Evolutionary conservation across 2,329 filamentous ascomycete species (phyloP).

Genomic region (Botryotinia narcissicola): DNA sequence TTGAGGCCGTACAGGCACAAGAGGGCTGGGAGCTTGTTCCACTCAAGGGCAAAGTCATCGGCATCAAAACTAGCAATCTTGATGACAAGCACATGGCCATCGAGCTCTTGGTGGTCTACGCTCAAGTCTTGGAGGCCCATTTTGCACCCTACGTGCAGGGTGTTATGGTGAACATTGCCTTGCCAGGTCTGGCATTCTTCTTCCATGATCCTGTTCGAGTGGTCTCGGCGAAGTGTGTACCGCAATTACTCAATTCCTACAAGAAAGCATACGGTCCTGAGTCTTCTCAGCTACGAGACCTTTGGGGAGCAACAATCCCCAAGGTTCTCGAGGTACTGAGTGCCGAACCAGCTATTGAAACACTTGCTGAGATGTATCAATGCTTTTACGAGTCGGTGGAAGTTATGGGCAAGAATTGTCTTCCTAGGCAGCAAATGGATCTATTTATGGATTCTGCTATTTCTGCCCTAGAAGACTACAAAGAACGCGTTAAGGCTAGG

Average conservation of each 20-base stretch:
- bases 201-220: conserved; percentile 98
- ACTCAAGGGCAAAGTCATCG: conserved; percentile 95
- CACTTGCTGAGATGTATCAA: conserved; percentile 97
- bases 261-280: conserved; percentile 84
- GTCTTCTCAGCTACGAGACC: conserved; percentile 72
- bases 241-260: conserved; percentile 88
- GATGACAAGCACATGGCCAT: conserved; percentile 99
- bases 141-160: conserved; percentile 91
- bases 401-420: conserved; percentile 81
- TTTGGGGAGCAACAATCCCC: conserved; percentile 83
- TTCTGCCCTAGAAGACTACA: conserved; percentile 88
- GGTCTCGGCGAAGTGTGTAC: conserved; percentile 90
- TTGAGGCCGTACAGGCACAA: conserved; percentile 87
- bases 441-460: conserved; percentile 84
- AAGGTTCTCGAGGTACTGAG: conserved; percentile 92
- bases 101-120: conserved; percentile 94
- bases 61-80: conserved; percentile 93
- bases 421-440: conserved; percentile 75
- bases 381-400: conserved; percentile 99
- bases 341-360: conserved; percentile 93
- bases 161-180: conserved; percentile 94
- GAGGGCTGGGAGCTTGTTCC: conserved; percentile 98
- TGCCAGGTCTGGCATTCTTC: conserved; percentile 94
- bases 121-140: conserved; percentile 86
- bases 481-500: conserved; percentile 77